Percentiles rank a stretch among this genome's conserved stretches.
Evolutionary conservation across 192 early-diverging fungal species (phyloP).

Genomic region (Coemansia sp.): DNA sequence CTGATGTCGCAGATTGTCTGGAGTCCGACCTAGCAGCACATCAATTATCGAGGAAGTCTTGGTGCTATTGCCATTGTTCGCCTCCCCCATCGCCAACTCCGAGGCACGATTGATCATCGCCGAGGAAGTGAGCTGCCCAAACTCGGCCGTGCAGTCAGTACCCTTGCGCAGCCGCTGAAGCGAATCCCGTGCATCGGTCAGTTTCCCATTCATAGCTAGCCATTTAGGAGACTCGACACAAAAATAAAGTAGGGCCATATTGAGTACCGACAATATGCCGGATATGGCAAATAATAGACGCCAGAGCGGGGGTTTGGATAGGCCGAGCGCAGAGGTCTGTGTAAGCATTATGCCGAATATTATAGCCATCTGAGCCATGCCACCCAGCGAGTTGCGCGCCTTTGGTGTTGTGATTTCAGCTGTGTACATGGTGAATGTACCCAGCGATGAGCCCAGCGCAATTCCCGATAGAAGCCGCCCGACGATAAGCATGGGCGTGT

Average conservation of each 20-base stretch:
- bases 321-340: slow-evolving; percentile 59
- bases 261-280: slow-evolving; percentile 55
- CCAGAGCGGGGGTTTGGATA: slow-evolving; percentile 66
- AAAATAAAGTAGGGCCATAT: slow-evolving; percentile 53
- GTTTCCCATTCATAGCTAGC: slow-evolving; percentile 59
- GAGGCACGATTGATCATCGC: neutral
- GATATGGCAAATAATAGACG: slow-evolving; percentile 64
- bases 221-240: slow-evolving; percentile 79
- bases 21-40: slow-evolving; percentile 54
- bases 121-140: slow-evolving; percentile 51
- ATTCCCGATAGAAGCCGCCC: slow-evolving; percentile 73
- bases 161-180: slow-evolving; percentile 56
- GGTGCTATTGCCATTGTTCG: neutral
- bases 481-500: slow-evolving; percentile 59
- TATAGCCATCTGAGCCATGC: slow-evolving; percentile 68
- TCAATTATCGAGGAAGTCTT: slow-evolving; percentile 46
- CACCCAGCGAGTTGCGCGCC: slow-evolving; percentile 67
- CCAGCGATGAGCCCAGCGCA: slow-evolving; percentile 62
- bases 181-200: slow-evolving; percentile 49
- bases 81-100: neutral
- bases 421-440: slow-evolving; percentile 65
- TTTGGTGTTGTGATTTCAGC: slow-evolving; percentile 71
- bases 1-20: slow-evolving; percentile 58
- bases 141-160: slow-evolving; percentile 57
- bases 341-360: slow-evolving; percentile 72